A percentile compares a stretch with the other conserved stretches of the same genome.
Evolutionary conservation across 106 monocot genomes (phyloP).

Genomic region (Dendrobium catenatum): DNA sequence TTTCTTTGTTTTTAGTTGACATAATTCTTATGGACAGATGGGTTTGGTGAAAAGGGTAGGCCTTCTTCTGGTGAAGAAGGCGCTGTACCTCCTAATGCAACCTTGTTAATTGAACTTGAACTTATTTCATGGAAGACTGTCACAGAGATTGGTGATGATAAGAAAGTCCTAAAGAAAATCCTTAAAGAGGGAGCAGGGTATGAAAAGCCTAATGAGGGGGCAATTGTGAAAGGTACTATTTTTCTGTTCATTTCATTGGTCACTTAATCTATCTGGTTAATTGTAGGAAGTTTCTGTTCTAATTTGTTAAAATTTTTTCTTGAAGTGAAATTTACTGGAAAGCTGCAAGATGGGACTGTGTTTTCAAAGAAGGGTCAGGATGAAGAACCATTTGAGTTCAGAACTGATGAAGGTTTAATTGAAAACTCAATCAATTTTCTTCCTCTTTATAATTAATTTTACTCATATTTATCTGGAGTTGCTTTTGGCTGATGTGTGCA

Average conservation of each 20-base stretch:
- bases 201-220: slow-evolving; percentile 75
- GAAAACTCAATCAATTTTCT: neutral
- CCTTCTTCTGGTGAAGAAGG: slow-evolving; percentile 54
- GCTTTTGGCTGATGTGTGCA: slow-evolving; percentile 6
- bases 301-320: neutral
- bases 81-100: slow-evolving; percentile 61
- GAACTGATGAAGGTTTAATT: slow-evolving; percentile 67
- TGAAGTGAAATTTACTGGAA: slow-evolving; percentile 79
- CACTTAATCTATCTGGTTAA: neutral
- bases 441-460: neutral
- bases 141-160: slow-evolving; percentile 66
- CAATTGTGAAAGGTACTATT: slow-evolving; percentile 53
- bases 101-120: slow-evolving; percentile 50
- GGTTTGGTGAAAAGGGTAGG: slow-evolving; percentile 71
- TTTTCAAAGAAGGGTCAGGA: slow-evolving; percentile 80
- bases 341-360: slow-evolving; percentile 66
- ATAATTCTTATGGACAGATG: slow-evolving; percentile 33
- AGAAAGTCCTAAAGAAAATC: slow-evolving; percentile 76
- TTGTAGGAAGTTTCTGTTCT: neutral
- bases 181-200: slow-evolving; percentile 79
- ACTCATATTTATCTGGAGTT: neutral
- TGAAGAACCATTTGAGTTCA: slow-evolving; percentile 80
- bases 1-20: neutral
- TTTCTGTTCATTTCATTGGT: neutral
- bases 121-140: slow-evolving; percentile 85